Base-by-base conservation (phyloP, 768 basidiomycete species). In the Psilocybe sp. region DNA sequence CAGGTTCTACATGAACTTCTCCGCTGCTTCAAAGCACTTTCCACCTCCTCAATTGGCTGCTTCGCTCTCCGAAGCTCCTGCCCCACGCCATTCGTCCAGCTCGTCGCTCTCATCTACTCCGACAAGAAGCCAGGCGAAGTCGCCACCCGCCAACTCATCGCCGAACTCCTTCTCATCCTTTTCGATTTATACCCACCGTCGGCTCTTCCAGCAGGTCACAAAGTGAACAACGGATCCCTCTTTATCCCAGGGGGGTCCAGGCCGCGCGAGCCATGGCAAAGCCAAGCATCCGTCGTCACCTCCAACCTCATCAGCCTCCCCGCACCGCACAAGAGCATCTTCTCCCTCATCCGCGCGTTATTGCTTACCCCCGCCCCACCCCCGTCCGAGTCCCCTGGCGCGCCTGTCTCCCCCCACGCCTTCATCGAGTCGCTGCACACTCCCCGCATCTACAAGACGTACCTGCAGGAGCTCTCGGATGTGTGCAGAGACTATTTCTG, bases 61-160 rank as follows among this genome's bases (percentile, higher is more conserved):
- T 83, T 85, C 46, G 93, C 97, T 4, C 80, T 99, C 10, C 85
- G 93, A n/a, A 86, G 83, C 59, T 87, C 85, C 28, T 88, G 88
- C 50, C 94, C 95, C 1, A 84, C 87, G 0, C 97, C 96, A 1
- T 98, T 92, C 64, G 75, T 78, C 4, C 89, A 95, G 54, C 76
- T 99, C 23, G 77, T 95, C 14, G 72, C 83, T 8, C 78, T 98
- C 13, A 75, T 98, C 2, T 98, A 92, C 67, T 96, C 94, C 3
- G 96, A 98, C 74, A 98, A 98, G 75, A 97, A 95, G 64, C 97
- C 97, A 0, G 97, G 97, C 39, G 97, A 99, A 35, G 76, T 98
- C 8, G 81, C 84, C 3, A 87, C 91, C 4, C 84, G 95, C 32
- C 92, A 95, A 60, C 80, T 98, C 48, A 95, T 99, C 34, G 71